Evolutionary conservation across 345 rosid genomes (phyloP).

Genomic region (Toxicodendron radicans): DNA sequence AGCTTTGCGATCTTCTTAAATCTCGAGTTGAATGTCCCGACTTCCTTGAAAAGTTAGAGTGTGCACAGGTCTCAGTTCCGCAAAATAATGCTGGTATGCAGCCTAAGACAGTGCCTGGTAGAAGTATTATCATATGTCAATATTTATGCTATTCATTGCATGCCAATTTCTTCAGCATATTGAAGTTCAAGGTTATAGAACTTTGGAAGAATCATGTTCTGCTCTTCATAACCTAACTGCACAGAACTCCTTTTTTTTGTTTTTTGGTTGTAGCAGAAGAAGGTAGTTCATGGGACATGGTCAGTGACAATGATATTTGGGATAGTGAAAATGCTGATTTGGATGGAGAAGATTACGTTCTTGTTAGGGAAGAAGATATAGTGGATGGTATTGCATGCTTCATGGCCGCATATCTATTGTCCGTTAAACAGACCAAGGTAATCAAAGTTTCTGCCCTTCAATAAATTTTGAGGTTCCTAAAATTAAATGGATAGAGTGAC

Average conservation of each 20-base stretch:
- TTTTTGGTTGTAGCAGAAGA: constrained; percentile 45
- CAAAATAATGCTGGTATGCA: constrained; percentile 48
- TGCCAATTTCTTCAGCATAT: constrained; percentile 1
- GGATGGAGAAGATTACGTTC: constrained; percentile 72
- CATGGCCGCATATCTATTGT: constrained; percentile 85
- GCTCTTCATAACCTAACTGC: neutral
- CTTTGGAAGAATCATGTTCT: neutral
- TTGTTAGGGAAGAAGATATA: constrained; percentile 95
- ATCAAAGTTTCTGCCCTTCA: constrained; percentile 9
- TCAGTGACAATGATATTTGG: constrained; percentile 78
- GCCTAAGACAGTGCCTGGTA: neutral
- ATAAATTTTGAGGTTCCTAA: constrained; percentile 7
- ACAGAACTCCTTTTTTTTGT: constrained; percentile 18
- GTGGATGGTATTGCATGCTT: constrained; percentile 91
- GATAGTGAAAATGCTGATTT: constrained; percentile 43
- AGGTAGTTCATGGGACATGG: constrained; percentile 81
- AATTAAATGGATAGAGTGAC: neutral
- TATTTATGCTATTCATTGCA: neutral
- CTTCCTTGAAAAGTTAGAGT: constrained; percentile 73
- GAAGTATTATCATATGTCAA: neutral
- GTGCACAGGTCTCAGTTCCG: constrained; percentile 49
- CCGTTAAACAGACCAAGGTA: constrained; percentile 91
- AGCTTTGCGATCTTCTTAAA: constrained; percentile 83
- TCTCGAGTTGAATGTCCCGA: constrained; percentile 78
- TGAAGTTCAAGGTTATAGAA: constrained; percentile 2